Conservation (phyloP, 257 asterid genomes). For the Henckelia pumila region DNA sequence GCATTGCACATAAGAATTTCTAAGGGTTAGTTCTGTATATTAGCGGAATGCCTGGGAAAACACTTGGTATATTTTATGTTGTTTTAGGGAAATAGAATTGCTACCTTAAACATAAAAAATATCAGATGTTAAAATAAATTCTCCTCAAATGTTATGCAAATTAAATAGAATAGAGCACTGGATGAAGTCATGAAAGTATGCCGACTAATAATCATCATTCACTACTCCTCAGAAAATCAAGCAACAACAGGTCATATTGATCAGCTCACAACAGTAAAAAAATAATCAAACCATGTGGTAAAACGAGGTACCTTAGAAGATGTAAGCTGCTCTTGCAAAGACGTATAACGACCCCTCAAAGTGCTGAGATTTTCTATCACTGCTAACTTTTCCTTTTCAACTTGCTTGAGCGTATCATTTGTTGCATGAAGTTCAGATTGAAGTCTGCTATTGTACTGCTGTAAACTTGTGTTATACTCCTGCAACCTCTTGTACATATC, state of each 20-base stretch:
- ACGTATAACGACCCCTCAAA: conserved; percentile 70
- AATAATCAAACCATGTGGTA: background rate
- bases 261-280: background rate
- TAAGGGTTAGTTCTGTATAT: background rate
- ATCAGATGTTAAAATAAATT: background rate
- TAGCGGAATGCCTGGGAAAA: background rate
- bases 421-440: conserved; percentile 70
- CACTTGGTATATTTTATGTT: background rate
- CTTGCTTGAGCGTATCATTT: conserved; percentile 67
- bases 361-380: conserved; percentile 77
- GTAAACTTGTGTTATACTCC: conserved; percentile 86
- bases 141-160: background rate
- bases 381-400: conserved; percentile 78
- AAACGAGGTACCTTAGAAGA: conserved; percentile 55
- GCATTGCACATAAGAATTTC: background rate
- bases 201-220: background rate
- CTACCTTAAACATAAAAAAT: background rate
- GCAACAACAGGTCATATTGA: background rate
- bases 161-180: background rate
- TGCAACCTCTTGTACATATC: conserved; percentile 70
- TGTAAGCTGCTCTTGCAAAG: conserved; percentile 85
- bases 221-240: background rate
- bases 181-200: background rate
- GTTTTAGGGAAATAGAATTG: background rate
- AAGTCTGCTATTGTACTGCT: conserved; percentile 81